Evolutionary conservation across 306 rosid species (phyloP).

Genomic region (Rubus idaeus): DNA sequence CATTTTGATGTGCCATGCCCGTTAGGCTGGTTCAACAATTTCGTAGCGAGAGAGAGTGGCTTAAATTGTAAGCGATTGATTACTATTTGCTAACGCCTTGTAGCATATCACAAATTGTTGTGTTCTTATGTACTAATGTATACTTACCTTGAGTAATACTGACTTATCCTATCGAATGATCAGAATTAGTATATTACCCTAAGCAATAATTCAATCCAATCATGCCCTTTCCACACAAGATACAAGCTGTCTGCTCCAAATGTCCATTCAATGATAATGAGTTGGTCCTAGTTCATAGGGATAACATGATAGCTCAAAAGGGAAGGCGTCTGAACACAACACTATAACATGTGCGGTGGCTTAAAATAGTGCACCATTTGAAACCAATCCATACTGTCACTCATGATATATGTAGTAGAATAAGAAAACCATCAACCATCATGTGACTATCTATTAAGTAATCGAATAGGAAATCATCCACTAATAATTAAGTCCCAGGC

Average conservation of each 20-base stretch:
- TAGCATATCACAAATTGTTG: neutral
- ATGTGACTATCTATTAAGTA: neutral
- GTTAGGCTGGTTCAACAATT: neutral
- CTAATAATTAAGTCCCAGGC: conserved; percentile 38
- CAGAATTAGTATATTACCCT: too few species aligned
- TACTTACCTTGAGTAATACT: too few species aligned
- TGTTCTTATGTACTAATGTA: neutral
- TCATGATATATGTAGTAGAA: neutral
- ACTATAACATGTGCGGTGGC: neutral
- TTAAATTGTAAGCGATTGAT: too few species aligned
- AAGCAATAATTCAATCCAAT: neutral
- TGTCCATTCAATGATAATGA: neutral
- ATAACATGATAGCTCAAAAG: neutral
- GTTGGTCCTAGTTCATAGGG: neutral
- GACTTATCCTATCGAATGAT: too few species aligned
- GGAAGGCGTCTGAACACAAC: neutral
- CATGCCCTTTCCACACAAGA: neutral
- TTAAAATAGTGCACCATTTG: neutral
- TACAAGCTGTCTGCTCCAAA: neutral
- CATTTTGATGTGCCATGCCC: neutral
- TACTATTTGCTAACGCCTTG: neutral
- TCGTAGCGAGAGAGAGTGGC: neutral
- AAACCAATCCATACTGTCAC: neutral
- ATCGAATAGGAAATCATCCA: conserved; percentile 31
- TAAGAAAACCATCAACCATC: neutral